Evolutionary conservation across 208 protist genomes (phyloP), one percentile per base, ranked within the genome.

Genomic region (Phytomonas serpens): DNA sequence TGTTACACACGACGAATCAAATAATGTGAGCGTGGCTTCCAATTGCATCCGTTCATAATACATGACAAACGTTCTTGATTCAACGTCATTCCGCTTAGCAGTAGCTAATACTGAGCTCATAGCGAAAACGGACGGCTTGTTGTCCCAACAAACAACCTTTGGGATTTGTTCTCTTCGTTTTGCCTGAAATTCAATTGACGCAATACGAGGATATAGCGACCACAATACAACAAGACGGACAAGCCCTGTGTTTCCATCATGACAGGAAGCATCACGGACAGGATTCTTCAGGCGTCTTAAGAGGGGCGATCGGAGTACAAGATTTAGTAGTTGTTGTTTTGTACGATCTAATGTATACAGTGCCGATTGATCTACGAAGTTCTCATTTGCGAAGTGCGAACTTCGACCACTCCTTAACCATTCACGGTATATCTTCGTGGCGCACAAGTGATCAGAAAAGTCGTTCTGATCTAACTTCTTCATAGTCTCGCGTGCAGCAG

Each of bases 31-130:
- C 57, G 77, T 71, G n/a, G 83, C 78, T 70, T 94, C 88, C 27
- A 94, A 64, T 61, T 86, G 80, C 85, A 94, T 94, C 13, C 91
- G 81, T 72, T 92, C 88, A 77, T 87, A 88, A 67, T 89, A 94
- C 71, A 85, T 77, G 32, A 93, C 73, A 80, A 93, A 96, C 5
- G 74, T 78, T 34, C 77, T 69, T 11, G 73, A 42, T 36, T 57
- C 33, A 64, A 90, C 83, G 71, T 92, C 83, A 11, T 68, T 67
- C 30, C 74, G 79, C 32, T 87, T 84, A 61, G 75, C 69, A 67
- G 69, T 76, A n/a, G 71, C 65, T 32, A 96, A 75, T 64, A 80
- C 80, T 31, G 82, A 91, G 74, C 80, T 77, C 64, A 73, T 76
- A 11, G 78, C 77, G 69, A 93, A 75, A 19, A 80, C 73, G 1